phyloP scores from a whole-genome alignment of 2,329 filamentous ascomycete genomes.

The Pseudocercospora vitis region DNA sequence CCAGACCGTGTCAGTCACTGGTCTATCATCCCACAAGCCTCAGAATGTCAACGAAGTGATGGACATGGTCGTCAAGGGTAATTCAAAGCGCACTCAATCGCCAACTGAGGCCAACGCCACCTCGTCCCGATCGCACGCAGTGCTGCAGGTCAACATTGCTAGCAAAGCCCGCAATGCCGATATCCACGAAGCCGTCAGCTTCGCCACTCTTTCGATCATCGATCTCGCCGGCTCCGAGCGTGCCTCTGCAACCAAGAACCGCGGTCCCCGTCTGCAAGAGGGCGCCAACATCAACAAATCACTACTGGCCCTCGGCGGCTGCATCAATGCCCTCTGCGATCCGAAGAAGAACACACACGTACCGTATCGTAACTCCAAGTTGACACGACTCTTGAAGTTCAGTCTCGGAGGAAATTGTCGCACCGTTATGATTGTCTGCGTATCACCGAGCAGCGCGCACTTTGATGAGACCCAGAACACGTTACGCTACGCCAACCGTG shows the following conservation, averaged over 20 bases:
- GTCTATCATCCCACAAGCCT: slow-evolving; percentile 86
- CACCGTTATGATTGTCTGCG: slow-evolving; percentile 99
- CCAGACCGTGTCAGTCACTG: slow-evolving; percentile 85
- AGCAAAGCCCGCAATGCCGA: slow-evolving; percentile 91
- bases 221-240: slow-evolving; percentile 94
- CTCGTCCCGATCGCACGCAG: slow-evolving; percentile 93
- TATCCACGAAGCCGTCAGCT: slow-evolving; percentile 92
- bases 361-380: slow-evolving; percentile 95
- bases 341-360: slow-evolving; percentile 88
- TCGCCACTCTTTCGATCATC: slow-evolving; percentile 97
- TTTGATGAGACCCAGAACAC: slow-evolving; percentile 99
- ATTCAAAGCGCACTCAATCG: slow-evolving; percentile 91
- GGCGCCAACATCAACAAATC: slow-evolving; percentile 99
- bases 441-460: slow-evolving; percentile 92
- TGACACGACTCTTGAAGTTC: slow-evolving; percentile 93
- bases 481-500: slow-evolving; percentile 91
- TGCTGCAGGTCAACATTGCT: slow-evolving; percentile 93
- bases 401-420: slow-evolving; percentile 97
- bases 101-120: slow-evolving; percentile 97
- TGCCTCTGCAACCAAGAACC: slow-evolving; percentile 93
- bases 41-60: slow-evolving; percentile 94
- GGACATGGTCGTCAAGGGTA: slow-evolving; percentile 97
- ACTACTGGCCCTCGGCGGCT: slow-evolving; percentile 87
- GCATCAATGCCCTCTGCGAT: slow-evolving; percentile 97
- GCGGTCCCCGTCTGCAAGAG: slow-evolving; percentile 85